Evolutionary conservation across 169 alveolate species (phyloP), one percentile per base, ranked within the genome.

Genomic region (Pseudocohnilembus persalinus): DNA sequence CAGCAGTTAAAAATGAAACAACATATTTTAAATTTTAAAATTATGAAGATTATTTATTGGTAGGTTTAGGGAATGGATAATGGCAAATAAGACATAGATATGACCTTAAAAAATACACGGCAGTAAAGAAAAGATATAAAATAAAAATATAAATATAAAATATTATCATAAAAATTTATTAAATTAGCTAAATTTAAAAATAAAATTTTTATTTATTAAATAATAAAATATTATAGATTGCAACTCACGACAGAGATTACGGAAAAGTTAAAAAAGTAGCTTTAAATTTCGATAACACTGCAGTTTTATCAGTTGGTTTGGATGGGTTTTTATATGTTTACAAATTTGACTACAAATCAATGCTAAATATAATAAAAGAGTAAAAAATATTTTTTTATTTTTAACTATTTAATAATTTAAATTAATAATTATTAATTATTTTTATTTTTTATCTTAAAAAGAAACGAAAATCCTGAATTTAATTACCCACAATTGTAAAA

Each of bases 41-140:
- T 73, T 88, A 92, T 26, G 88, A 87, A 29, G 90, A 93, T 34
- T 89, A 92, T 78, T 34, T 94, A 20, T 82, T 91, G 24, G 74
- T 94, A 49, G 93, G 96, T 30, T 89, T 89, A 74, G 88, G 74
- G 30, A 87, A 94, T 87, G 98, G 98, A 0, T 89, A 92, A 0
- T 91, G 88, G 77, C 92, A 93, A 81, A 83, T 96, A 0, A 76
- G 96, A 74, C 85, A 89, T 49, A 85, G 73, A 31, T 89, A 92
- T 72, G 83, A 82, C 72, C 82, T 88, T 33, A 94, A 94, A 73
- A 24, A 49, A 20, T 89, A 84, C 84, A 73, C 68, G 77, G 88
- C 88, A 0, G 88, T 84, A 87, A 87, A 83, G 32, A 84, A 91
- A 49, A 11, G 4, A 11, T 49, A 49, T 11, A 11, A 49, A 49